These are phyloP conservation scores for Colletotrichum trifolii DNA, from an alignment of 2,329 filamentous ascomycete genomes.

Conservation along the genomic window DNA sequence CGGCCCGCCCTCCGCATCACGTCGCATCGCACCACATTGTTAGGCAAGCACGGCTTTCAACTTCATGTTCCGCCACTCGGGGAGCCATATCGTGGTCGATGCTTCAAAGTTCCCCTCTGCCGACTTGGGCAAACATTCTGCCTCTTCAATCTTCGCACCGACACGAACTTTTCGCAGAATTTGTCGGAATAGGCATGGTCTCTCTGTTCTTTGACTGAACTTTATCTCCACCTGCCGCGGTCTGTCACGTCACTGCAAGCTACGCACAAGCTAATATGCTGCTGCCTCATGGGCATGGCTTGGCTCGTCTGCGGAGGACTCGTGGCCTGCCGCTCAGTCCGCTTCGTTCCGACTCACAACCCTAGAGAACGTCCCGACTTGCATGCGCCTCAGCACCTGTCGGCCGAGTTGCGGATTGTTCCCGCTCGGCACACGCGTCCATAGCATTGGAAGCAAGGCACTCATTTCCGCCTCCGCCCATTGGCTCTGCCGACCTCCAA, in stretches of 20 bases:
- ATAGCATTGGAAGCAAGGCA: background rate
- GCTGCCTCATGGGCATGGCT: too few relatives aligned
- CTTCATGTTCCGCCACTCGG: too few relatives aligned
- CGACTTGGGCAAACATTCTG: background rate
- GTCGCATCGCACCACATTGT: too few relatives aligned
- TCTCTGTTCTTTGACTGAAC: slow-evolving; percentile 13
- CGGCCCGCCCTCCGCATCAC: too few relatives aligned
- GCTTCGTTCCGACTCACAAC: too few relatives aligned
- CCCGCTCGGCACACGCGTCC: background rate
- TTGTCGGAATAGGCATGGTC: slow-evolving; percentile 6
- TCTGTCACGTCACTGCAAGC: background rate
- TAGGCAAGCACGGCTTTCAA: background rate
- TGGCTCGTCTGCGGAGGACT: too few relatives aligned
- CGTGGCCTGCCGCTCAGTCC: slow-evolving; percentile 4
- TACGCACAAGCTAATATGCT: background rate
- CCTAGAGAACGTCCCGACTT: background rate
- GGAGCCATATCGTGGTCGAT: background rate
- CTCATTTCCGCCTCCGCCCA: background rate
- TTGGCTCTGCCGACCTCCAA: background rate
- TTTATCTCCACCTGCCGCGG: background rate
- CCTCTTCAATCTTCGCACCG: slow-evolving; percentile 6
- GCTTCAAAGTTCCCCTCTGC: background rate
- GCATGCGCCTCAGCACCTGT: slow-evolving; percentile 13
- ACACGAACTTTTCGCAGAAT: slow-evolving; percentile 19
- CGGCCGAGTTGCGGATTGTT: slow-evolving; percentile 30